Conservation (phyloP, 306 rosid genomes). For the Pyrus betulifolia region DNA sequence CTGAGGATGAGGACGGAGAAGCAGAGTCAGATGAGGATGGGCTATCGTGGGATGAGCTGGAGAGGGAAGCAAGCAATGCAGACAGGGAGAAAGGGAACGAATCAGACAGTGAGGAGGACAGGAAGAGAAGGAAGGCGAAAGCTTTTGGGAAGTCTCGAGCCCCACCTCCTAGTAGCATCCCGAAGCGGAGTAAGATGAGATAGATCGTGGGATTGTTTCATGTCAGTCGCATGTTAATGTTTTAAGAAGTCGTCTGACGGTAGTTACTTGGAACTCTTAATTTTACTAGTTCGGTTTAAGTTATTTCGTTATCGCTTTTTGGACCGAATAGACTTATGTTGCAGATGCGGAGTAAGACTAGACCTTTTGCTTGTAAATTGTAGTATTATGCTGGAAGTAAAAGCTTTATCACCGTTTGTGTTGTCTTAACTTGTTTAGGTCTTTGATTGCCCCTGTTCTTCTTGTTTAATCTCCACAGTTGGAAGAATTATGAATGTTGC, state of each 20-base stretch:
- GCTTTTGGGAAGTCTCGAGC: conserved; percentile 76
- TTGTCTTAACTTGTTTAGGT: neutral
- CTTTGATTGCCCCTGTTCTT: neutral
- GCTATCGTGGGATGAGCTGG: conserved; percentile 94
- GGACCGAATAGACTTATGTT: neutral
- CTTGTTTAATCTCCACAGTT: too few species aligned
- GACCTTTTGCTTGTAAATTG: conserved; percentile 20
- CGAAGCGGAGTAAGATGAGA: conserved; percentile 60
- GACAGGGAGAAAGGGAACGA: conserved; percentile 86
- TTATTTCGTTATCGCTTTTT: neutral
- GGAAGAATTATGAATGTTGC: neutral
- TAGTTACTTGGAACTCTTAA: conserved; percentile 1
- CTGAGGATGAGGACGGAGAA: conserved; percentile 61
- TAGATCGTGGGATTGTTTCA: conserved; percentile 20
- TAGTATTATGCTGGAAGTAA: conserved; percentile 1
- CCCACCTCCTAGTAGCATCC: conserved; percentile 34
- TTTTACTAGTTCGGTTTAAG: neutral
- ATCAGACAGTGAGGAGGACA: conserved; percentile 89
- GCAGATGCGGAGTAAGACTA: neutral
- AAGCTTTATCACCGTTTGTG: neutral
- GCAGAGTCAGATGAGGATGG: conserved; percentile 48
- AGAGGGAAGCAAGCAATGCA: conserved; percentile 94
- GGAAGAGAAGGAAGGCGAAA: conserved; percentile 80
- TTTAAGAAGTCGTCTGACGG: neutral
- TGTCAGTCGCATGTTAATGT: neutral